These are phyloP conservation scores for Aspergillus niger DNA, from an alignment of 2,329 filamentous ascomycete genomes.

Conservation along the genomic window DNA sequence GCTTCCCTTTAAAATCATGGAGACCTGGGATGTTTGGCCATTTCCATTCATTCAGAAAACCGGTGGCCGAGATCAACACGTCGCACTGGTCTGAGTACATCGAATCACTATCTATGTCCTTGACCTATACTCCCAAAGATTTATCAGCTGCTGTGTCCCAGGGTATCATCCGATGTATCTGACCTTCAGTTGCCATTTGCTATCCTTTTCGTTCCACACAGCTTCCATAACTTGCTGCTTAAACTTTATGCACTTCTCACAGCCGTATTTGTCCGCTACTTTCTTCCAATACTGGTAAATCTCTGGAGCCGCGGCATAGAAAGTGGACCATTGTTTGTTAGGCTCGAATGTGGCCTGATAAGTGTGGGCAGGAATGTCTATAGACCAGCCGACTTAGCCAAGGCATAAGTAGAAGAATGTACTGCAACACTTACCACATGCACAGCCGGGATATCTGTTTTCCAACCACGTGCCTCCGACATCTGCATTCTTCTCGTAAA, in stretches of 20 bases:
- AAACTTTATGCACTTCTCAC: conserved; percentile 52
- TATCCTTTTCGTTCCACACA: conserved; percentile 44
- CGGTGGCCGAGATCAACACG: conserved; percentile 42
- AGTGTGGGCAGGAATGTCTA: conserved; percentile 51
- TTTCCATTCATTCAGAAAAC: conserved; percentile 46
- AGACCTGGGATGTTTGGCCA: conserved; percentile 52
- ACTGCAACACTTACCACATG: conserved; percentile 31
- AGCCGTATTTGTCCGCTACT: conserved; percentile 47
- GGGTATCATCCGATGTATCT: not conserved
- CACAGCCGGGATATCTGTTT: conserved; percentile 41
- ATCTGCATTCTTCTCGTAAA: conserved; percentile 40
- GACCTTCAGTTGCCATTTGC: conserved; percentile 34
- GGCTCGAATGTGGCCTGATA: conserved; percentile 57
- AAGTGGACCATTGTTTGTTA: conserved; percentile 50
- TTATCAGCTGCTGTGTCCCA: not conserved
- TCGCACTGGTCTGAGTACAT: conserved; percentile 33
- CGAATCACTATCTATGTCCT: conserved; percentile 25
- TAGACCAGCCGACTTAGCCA: not conserved
- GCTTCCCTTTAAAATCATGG: conserved; percentile 48
- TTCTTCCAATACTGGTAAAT: conserved; percentile 53
- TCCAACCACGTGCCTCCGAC: conserved; percentile 40
- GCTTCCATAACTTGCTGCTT: conserved; percentile 48
- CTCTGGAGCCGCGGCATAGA: conserved; percentile 52
- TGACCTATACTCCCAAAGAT: conserved; percentile 17
- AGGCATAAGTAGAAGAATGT: no score